Evolutionary conservation across 106 monocot genomes (phyloP), one percentile per base, ranked within the genome.

Genomic region (Hemerocallis citrina): DNA sequence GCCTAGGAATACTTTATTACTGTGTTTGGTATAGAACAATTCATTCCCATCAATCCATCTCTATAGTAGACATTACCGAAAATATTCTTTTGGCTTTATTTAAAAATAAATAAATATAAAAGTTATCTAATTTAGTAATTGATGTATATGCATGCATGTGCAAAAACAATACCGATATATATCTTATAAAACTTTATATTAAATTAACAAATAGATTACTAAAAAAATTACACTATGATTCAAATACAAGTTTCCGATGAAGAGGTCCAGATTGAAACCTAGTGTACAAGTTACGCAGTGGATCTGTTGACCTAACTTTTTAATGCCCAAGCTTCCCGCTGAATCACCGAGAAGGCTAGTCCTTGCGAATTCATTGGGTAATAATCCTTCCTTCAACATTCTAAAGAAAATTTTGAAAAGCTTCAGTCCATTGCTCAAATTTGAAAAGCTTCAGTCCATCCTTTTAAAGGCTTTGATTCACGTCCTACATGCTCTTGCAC

Each of bases 371-470:
- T 77, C 17, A 38, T 78, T 72, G 17, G 81, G 81, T 23, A 51
- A 38, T 25, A 66, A 42, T n/a, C 75, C 68, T 68, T 81, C 67
- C 12, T 31, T 10, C 37, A 78, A 6, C 89, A 85, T 89, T 27
- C 52, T 67, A 15, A 61, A 16, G 30, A 89, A 89, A 38, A 84
- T 51, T 20, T 48, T 24, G n/a, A 24, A 89, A 29, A 1, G 84
- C 81, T 35, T 80, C 78, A 23, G 24, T 28, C 8, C 52, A 71
- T 31, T 73, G 65, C 16, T 72, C 89, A 17, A 63, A 78, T 37
- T 89, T 8, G 83, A 88, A 6, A 80, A 79, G 3, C 88, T 45
- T 65, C 77, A 41, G 72, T 58, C 45, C 76, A 79, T 79, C 69
- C 60, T 48, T 16, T 34, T 64, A 58, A 88, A 88, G 10, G 74